Percentiles rank a stretch among this genome's conserved stretches.
These are phyloP conservation scores for Ustulina deusta DNA, from an alignment of 2,329 filamentous ascomycete genomes.

Conservation along the genomic window DNA sequence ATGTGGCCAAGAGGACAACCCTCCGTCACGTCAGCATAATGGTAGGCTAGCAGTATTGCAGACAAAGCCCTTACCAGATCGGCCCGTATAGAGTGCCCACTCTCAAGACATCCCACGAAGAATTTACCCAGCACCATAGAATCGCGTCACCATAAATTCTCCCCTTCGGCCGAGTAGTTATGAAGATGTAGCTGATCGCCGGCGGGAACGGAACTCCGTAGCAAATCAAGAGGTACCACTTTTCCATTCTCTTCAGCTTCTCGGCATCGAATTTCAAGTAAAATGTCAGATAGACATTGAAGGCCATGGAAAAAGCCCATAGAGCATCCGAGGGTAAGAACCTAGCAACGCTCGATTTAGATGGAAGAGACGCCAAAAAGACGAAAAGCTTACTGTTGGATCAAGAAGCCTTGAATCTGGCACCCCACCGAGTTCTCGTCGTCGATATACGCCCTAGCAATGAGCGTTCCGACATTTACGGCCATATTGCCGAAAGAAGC, in stretches of 20 bases:
- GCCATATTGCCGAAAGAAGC: conserved; percentile 85
- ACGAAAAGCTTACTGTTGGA: conserved; percentile 76
- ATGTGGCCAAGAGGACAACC: conserved; percentile 70
- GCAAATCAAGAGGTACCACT: conserved; percentile 75
- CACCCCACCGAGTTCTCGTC: conserved; percentile 65
- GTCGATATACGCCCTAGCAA: conserved; percentile 71
- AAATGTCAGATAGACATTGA: conserved; percentile 86
- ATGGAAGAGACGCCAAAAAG: conserved; percentile 12
- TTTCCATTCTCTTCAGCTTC: conserved; percentile 74
- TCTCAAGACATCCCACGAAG: conserved; percentile 76
- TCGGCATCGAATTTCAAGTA: conserved; percentile 77
- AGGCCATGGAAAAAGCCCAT: conserved; percentile 85
- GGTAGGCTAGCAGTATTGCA: not conserved
- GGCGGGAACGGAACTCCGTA: conserved; percentile 81
- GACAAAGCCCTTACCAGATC: conserved; percentile 66
- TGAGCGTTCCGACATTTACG: conserved; percentile 80
- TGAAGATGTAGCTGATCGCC: conserved; percentile 74
- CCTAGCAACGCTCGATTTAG: conserved; percentile 58
- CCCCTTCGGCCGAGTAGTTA: conserved; percentile 64
- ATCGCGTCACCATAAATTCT: conserved; percentile 79
- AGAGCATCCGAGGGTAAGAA: conserved; percentile 82
- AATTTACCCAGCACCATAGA: conserved; percentile 84
- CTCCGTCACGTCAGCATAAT: conserved; percentile 53
- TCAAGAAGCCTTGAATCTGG: conserved; percentile 81
- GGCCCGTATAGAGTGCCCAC: conserved; percentile 81